Evolutionary conservation across 1,284 basidiomycete species (phyloP), one percentile per base, ranked within the genome.

Genomic region (Irpex rosettiformis): DNA sequence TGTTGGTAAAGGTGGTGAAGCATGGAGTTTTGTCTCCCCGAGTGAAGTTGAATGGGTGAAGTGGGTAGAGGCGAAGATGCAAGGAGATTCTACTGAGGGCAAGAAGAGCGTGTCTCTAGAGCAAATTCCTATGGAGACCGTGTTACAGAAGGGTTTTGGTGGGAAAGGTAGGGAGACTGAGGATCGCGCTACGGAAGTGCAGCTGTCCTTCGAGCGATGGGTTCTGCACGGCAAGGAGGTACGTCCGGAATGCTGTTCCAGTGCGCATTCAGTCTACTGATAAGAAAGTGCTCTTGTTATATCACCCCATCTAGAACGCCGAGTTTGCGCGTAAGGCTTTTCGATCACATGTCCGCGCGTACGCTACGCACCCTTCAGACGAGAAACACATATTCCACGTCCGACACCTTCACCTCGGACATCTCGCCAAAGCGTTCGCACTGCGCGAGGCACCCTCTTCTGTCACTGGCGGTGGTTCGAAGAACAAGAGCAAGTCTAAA

Each of bases 361-460:
- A 99, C 73, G 93, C 97, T 7, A 99, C 97, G 0, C 97, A 99
- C 75, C 96, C 96, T 0, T 84, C 91, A 3, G 88, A 89, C 61
- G 97, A 99, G 72, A 98, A 98, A 67, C 86, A 92, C 62, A 93
- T 97, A 60, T 99, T 99, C 79, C 95, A 98, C 73, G 87, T 98
- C 57, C 89, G 92, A 30, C 85, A 94, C 65, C 79, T 99, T 7
- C 97, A 99, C 70, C 83, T 98, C 43, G 97, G 97, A 1, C 97
- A 99, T 77, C 75, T 99, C 22, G 96, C 97, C 40, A 99, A 99
- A 74, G 86, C 94, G 0, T 99, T 99, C 69, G 95, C 94, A 0
- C 80, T 99, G 55, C 88, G 97, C 37, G 96, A 98, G 62, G 93
- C 96, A 1, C 97, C 97, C 0, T 89, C 82, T 28, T 75, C 84